Percentiles rank a stretch among this genome's conserved stretches.
phyloP scores from a whole-genome alignment of 768 basidiomycete species.

The Strobilomyces confusus region DNA sequence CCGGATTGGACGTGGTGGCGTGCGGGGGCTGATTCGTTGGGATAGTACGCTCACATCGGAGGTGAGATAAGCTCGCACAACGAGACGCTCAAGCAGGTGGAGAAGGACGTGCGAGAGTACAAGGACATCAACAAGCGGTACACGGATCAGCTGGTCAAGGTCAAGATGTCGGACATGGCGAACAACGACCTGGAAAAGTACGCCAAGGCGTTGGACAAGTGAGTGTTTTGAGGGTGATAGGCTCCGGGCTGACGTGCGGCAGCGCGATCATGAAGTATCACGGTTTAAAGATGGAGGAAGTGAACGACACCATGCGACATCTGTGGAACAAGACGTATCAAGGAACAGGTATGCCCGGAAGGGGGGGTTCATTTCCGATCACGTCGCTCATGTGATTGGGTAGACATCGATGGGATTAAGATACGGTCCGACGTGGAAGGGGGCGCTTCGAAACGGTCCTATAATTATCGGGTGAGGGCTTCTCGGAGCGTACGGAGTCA shows the following conservation, averaged over 20 bases:
- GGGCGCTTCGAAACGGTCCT: conserved; percentile 83
- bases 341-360: conserved; percentile 70
- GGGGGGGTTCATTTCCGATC: not conserved
- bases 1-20: no score
- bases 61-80: conserved; percentile 79
- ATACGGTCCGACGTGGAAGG: conserved; percentile 94
- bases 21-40: no score
- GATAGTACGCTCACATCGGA: conserved; percentile 71
- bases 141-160: conserved; percentile 87
- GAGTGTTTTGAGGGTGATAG: conserved; percentile 19
- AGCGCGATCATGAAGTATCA: conserved; percentile 99
- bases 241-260: conserved; percentile 12
- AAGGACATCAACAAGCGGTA: conserved; percentile 84
- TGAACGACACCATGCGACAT: conserved; percentile 96
- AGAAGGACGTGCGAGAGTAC: conserved; percentile 78
- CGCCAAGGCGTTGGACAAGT: conserved; percentile 96
- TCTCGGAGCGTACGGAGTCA: conserved; percentile 3
- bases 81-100: conserved; percentile 59
- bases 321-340: conserved; percentile 99
- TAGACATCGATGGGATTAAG: conserved; percentile 97
- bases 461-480: conserved; percentile 86
- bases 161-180: conserved; percentile 99
- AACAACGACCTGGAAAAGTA: conserved; percentile 98
- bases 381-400: conserved; percentile 9
- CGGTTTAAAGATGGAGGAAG: conserved; percentile 96